Evolutionary conservation across 148 eudicot genomes (phyloP), one percentile per base, ranked within the genome.

Genomic region (Agrostemma githago): DNA sequence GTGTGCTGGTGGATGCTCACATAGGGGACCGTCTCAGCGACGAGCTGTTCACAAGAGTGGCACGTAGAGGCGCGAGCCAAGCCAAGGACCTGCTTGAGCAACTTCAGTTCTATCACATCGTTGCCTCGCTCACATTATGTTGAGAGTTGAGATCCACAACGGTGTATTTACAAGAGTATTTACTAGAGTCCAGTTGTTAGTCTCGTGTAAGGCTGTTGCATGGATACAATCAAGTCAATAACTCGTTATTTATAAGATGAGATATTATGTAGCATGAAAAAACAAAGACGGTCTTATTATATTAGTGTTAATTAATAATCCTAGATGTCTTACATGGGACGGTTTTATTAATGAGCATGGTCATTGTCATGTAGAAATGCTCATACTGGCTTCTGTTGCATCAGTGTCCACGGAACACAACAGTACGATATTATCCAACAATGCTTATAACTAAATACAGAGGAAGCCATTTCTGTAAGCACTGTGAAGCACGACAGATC

Each of bases 1-100:
- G 98, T 2, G 98, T 94, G 70, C 83, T 94, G 3, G 97, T 94
- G 2, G 98, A 94, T 11, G 98, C 97, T 2, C 98, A 94, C 80
- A 87, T 94, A 0, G 98, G 98, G 0, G 97, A 89, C 37, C 46
- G 46, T 70, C 92, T 94, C 11, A 67, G 93, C 63, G 85, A 88
- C 16, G 90, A 88, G 86, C 86, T 94, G 26, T 94, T 94, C 74
- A 42, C 60, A 0, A 81, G 93, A 59, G 96, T 89, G 11, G 86
- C 83, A 37, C 73, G 48, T 57, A 88, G 98, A 68, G 98, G 88
- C 72, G 19, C 84, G 3, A 80, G 78, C 80, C 81, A 88, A 21
- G 96, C 95, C 8, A 86, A 88, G 61, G 95, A 87, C 80, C 79
- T 91, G 5, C 75, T 88, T 0, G 94, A 88, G 62, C 77, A 91